These are phyloP conservation scores for Sporothrix mexicana DNA, from an alignment of 2,329 filamentous ascomycete genomes.

Conservation along the genomic window DNA sequence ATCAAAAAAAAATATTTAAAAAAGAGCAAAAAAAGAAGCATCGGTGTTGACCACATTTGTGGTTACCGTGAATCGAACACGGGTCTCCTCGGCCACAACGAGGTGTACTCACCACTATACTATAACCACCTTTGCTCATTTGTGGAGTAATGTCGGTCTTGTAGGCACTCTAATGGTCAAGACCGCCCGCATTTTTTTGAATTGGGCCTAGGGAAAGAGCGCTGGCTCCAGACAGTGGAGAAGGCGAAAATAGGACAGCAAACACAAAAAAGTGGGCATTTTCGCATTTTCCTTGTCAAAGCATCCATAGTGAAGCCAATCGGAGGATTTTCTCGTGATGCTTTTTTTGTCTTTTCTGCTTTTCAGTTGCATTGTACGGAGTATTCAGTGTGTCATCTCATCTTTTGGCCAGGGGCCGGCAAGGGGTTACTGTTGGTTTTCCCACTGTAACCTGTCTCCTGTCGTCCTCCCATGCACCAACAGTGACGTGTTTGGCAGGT, in stretches of 20 bases:
- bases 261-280: too few species aligned
- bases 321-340: neutral
- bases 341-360: neutral
- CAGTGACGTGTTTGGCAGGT: constrained; percentile 14
- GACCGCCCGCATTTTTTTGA: neutral
- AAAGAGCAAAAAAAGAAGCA: too few species aligned
- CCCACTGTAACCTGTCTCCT: neutral
- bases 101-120: constrained; percentile 40
- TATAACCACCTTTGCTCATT: constrained; percentile 33
- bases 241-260: too few species aligned
- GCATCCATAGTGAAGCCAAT: neutral
- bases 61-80: constrained; percentile 39
- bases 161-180: constrained; percentile 10
- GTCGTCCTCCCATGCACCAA: constrained; percentile 8
- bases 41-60: too few species aligned
- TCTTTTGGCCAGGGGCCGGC: too few species aligned
- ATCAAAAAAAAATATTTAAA: too few species aligned
- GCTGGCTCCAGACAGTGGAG: too few species aligned
- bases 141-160: constrained; percentile 5
- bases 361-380: neutral
- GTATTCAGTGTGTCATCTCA: neutral
- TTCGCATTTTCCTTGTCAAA: too few species aligned
- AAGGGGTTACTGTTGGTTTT: too few species aligned
- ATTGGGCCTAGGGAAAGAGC: neutral
- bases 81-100: constrained; percentile 39